Evolutionary conservation across 352 stramenopile genomes (phyloP), one percentile per base, ranked within the genome.

Genomic region (Phytophthora constricta): DNA sequence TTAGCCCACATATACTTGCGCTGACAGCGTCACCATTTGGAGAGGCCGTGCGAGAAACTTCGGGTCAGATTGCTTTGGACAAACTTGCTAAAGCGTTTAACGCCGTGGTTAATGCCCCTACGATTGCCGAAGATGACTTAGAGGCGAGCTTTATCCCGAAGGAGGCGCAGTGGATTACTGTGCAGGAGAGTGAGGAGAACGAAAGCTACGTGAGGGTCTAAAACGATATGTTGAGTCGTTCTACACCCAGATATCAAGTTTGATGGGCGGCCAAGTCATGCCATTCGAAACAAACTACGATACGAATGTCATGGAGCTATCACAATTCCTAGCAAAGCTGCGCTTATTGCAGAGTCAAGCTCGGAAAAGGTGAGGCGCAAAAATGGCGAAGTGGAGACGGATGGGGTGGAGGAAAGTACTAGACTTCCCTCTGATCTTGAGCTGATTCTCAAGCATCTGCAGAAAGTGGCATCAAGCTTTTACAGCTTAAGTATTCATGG

Each of bases 11-110:
- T 4, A 71, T 93, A 43, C 48, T 95, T 28, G 84, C 69, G 19
- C 65, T 95, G 28, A 93, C 84, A 2, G 86, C 86, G 5, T 95
- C 86, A 1, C 84, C 84, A 25, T 94, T 93, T 48, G 86, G 86
- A 1, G 77, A 92, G 52, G 72, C 72, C 19, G 72, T 80, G 20
- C 69, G 72, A 4, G 64, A 82, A 45, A 59, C 58, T 23, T 64
- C 63, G 8, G 81, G 81, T 16, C 76, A 80, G 27, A 45, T 10
- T 26, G 62, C 69, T 13, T 48, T 92, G 10, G 63, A 31, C 2
- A 84, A 82, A 10, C 72, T 94, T 8, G 70, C 65, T 2, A 45
- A 67, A 33, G 64, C 63, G 8, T 94, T 86, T 61, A 77, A 81
- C 23, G 80, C 81, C 26, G 70, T 76, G 8, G 52, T 90, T 1